These are phyloP conservation scores for Boletus mariae DNA, from an alignment of 1,284 basidiomycete species.

Conservation along the genomic window DNA sequence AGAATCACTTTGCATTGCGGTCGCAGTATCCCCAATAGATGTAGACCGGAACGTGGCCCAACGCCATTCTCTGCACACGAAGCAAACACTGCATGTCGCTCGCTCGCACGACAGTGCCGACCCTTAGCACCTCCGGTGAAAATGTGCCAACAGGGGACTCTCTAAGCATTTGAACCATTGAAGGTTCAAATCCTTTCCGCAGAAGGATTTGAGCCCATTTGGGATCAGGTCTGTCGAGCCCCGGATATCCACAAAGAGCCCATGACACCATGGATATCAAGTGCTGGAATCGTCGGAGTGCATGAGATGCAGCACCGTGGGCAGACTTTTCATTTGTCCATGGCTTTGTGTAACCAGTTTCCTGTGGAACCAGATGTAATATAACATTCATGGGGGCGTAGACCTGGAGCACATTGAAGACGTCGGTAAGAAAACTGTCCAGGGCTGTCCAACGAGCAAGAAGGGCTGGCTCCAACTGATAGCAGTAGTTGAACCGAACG, in stretches of 20 bases:
- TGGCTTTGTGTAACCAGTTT: neutral
- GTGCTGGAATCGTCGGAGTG: constrained; percentile 2
- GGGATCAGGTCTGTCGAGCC: neutral
- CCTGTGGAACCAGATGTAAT: neutral
- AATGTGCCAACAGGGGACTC: constrained; percentile 6
- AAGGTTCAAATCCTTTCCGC: constrained; percentile 4
- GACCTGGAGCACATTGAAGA: neutral
- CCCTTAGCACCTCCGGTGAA: neutral
- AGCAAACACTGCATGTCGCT: neutral
- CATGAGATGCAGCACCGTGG: constrained; percentile 1
- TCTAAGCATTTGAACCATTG: constrained; percentile 9
- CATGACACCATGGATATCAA: constrained; percentile 2
- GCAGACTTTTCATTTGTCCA: neutral
- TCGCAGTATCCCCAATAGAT: constrained; percentile 1
- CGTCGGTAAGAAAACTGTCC: neutral
- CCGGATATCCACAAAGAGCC: constrained; percentile 1
- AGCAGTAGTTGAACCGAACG: too few species aligned
- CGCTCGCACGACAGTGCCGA: neutral
- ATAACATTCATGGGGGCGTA: constrained; percentile 2
- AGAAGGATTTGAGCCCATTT: neutral
- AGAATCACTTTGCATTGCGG: neutral
- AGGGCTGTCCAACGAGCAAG: neutral
- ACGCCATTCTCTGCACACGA: neutral
- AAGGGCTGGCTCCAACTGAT: too few species aligned
- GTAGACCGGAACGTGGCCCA: constrained; percentile 2